Evolutionary conservation across 2,329 filamentous ascomycete genomes (phyloP), one percentile per base, ranked within the genome.

Genomic region (Elsinoe arachidis): DNA sequence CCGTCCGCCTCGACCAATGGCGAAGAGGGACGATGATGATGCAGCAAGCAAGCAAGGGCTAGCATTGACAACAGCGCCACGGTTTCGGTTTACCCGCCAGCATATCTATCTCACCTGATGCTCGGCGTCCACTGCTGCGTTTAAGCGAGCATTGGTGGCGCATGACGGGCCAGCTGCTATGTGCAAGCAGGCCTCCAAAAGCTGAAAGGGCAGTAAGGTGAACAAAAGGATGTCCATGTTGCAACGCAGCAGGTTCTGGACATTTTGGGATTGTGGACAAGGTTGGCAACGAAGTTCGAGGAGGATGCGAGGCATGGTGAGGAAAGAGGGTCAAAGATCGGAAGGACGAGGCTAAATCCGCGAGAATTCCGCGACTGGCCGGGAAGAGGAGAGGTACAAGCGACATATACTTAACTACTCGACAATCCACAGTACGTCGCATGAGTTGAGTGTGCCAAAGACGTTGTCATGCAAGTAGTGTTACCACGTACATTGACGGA

Each of bases 21-120:
- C 55, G 66, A 67, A 43, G 65, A 67, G 53, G 64, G 63, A 44
- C 65, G 66, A 63, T 68, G 66, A 68, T 46, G 41, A 23, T 7
- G n/a, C 10, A 26, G 19, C 21, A 23, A 12, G 10, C 19, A 23
- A 12, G 41, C n/a, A 19, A 30, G 41, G 41, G 17, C 26, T 15
- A 30, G 46, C 46, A 35, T 14, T 14, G 5, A 15, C 14, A 51
- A 14, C 33, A 26, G 26, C 26, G 26, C 26, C 30, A 51, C 15
- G 15, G 30, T 17, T 51, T 14, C 33, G 14, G n/a, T 23, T 15
- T 12, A 34, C 34, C 11, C 33, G 10, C 33, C 17, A 21, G 34
- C 17, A n/a, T 5, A 15, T 26, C 12, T 35, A 11, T 14, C 17
- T 9, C 5, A 30, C 26, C 2, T 30, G 3, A 30, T 30, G 26